Evolutionary conservation across 2,329 filamentous ascomycete species (phyloP).

Genomic region (Pseudopyricularia cyperi): DNA sequence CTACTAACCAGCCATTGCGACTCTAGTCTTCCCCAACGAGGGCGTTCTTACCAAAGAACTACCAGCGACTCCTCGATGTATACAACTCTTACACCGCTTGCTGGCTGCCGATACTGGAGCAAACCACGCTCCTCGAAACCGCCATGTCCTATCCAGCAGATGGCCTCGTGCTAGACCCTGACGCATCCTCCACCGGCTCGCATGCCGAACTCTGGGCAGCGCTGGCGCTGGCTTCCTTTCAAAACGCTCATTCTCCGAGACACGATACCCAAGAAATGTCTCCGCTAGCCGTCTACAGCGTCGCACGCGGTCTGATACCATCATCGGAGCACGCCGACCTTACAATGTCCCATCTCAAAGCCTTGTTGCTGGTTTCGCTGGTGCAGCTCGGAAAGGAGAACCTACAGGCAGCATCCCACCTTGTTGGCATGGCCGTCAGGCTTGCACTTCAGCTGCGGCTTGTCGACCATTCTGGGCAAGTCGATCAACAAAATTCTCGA

Average conservation of each 20-base stretch:
- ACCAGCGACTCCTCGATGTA: conserved; percentile 51
- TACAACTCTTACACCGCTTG: conserved; percentile 66
- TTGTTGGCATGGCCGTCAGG: conserved; percentile 51
- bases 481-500: conserved; percentile 24
- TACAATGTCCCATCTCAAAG: conserved; percentile 38
- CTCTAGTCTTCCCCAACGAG: neutral
- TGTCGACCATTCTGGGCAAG: conserved; percentile 13
- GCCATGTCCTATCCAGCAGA: conserved; percentile 13
- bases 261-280: conserved; percentile 3
- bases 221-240: conserved; percentile 8
- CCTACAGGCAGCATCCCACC: conserved; percentile 46
- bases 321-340: conserved; percentile 25
- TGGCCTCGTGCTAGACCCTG: neutral
- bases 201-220: conserved; percentile 5
- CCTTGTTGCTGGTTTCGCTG: conserved; percentile 45
- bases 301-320: conserved; percentile 35
- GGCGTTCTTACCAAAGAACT: conserved; percentile 20
- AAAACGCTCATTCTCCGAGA: neutral
- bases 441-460: conserved; percentile 22
- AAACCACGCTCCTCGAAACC: conserved; percentile 41
- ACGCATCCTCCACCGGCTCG: neutral
- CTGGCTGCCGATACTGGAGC: conserved; percentile 65
- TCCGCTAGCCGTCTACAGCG: conserved; percentile 31
- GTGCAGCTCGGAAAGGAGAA: conserved; percentile 47
- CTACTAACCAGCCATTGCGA: neutral